Conservation (phyloP, 305 asterid species). For the Fraxinus platypoda region DNA sequence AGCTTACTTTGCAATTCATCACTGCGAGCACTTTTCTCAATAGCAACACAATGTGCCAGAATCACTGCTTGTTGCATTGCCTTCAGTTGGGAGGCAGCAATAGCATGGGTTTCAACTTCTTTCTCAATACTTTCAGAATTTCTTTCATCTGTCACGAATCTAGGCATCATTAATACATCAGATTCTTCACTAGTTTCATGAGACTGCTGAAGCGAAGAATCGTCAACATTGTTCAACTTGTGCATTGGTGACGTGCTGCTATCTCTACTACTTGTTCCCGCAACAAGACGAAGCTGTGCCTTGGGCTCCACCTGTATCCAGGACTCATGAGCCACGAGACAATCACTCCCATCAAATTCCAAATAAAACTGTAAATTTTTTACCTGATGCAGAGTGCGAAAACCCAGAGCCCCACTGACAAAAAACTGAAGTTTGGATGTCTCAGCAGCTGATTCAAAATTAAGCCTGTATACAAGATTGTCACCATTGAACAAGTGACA, state of each 20-base stretch:
- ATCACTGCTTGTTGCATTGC: constrained; percentile 77
- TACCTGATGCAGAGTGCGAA: constrained; percentile 94
- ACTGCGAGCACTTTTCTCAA: constrained; percentile 68
- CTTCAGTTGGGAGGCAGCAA: constrained; percentile 51
- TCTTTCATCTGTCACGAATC: constrained; percentile 49
- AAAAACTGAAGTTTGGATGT: constrained; percentile 51
- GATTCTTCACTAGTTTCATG: constrained; percentile 66
- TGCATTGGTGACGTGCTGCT: constrained; percentile 26
- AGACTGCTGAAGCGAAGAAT: constrained; percentile 39
- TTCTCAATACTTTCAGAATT: constrained; percentile 35
- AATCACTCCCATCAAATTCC: constrained; percentile 17
- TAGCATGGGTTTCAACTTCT: constrained; percentile 35
- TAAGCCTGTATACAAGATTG: constrained; percentile 49
- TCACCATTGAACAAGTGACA: constrained; percentile 9
- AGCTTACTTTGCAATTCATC: constrained; percentile 83
- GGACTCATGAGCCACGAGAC: constrained; percentile 20
- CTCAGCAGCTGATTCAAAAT: constrained; percentile 71
- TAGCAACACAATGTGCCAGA: constrained; percentile 69
- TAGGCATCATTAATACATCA: constrained; percentile 81
- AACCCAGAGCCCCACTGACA: constrained; percentile 84
- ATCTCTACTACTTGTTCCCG: constrained; percentile 38
- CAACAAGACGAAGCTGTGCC: constrained; percentile 77
- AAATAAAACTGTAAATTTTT: constrained; percentile 6
- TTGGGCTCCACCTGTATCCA: constrained; percentile 72
- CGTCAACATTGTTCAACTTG: constrained; percentile 34